These are phyloP conservation scores for Glaciozyma antarctica DNA, from an alignment of 768 basidiomycete genomes.

Conservation along the genomic window DNA sequence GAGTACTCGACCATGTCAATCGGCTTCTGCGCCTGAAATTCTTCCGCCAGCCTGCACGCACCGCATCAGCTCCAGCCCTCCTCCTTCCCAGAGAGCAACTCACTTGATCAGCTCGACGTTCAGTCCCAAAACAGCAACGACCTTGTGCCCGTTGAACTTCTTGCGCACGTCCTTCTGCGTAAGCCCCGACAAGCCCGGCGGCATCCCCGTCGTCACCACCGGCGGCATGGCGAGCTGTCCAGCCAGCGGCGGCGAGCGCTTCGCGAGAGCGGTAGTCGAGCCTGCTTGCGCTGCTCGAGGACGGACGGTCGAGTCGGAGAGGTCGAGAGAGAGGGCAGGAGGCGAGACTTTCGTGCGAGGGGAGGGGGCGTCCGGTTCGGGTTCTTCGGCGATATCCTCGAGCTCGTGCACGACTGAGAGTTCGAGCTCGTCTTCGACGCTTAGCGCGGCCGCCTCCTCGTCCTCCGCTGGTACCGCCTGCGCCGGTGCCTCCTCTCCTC, in stretches of 20 bases:
- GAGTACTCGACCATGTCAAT: conserved; percentile 9
- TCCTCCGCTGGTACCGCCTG: no score
- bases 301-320: background rate
- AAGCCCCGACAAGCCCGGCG: conserved; percentile 9
- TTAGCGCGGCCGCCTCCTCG: background rate
- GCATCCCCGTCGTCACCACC: background rate
- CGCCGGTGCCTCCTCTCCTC: background rate
- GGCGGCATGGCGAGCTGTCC: background rate
- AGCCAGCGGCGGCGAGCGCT: background rate
- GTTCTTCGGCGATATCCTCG: background rate
- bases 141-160: conserved; percentile 18
- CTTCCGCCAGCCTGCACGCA: conserved; percentile 8
- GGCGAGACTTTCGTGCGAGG: background rate
- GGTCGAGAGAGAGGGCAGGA: background rate
- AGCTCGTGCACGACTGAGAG: background rate
- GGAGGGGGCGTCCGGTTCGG: background rate
- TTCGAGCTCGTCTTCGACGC: background rate
- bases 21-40: conserved; percentile 4
- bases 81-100: background rate
- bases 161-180: conserved; percentile 20
- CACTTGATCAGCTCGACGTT: conserved; percentile 25
- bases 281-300: background rate
- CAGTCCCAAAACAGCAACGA: conserved; percentile 14
- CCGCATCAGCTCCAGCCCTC: background rate
- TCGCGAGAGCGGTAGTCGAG: background rate